phyloP scores from a whole-genome alignment of 257 asterid species.

The Gardenia jasminoides region DNA sequence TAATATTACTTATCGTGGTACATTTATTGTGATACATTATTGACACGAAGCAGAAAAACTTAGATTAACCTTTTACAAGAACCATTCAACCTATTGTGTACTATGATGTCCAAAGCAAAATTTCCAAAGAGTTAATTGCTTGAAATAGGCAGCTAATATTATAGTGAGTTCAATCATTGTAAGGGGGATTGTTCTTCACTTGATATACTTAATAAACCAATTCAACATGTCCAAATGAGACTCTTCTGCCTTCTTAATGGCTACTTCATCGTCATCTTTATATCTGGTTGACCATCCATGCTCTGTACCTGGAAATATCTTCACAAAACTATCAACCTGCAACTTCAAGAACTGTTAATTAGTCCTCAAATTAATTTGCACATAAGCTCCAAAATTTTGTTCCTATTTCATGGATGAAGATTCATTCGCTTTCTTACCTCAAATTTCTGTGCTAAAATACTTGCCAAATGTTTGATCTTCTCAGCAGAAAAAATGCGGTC shows the following conservation, averaged over 20 bases:
- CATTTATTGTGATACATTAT: neutral
- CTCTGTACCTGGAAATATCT: slow-evolving; percentile 56
- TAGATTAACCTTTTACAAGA: neutral
- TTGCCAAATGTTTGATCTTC: slow-evolving; percentile 32
- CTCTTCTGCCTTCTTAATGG: slow-evolving; percentile 53
- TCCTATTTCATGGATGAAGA: neutral
- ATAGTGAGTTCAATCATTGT: neutral
- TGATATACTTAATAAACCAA: slow-evolving; percentile 53
- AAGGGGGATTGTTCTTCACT: slow-evolving; percentile 19
- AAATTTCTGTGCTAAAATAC: slow-evolving; percentile 40
- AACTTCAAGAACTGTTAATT: neutral
- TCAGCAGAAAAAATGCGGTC: slow-evolving; percentile 48
- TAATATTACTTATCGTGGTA: neutral
- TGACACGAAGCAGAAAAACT: neutral
- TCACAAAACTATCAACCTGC: slow-evolving; percentile 64
- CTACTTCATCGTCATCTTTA: slow-evolving; percentile 42
- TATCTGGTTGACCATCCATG: slow-evolving; percentile 70
- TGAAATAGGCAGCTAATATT: neutral
- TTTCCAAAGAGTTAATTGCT: neutral
- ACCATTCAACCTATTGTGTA: neutral
- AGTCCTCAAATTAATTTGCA: neutral
- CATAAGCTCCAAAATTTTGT: neutral
- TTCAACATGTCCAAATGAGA: slow-evolving; percentile 54
- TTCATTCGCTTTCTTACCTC: slow-evolving; percentile 30
- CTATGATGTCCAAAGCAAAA: neutral